Evolutionary conservation across 2,329 filamentous ascomycete species (phyloP), one percentile per base, ranked within the genome.

Genomic region (Pseudophaeomoniella oleicola): DNA sequence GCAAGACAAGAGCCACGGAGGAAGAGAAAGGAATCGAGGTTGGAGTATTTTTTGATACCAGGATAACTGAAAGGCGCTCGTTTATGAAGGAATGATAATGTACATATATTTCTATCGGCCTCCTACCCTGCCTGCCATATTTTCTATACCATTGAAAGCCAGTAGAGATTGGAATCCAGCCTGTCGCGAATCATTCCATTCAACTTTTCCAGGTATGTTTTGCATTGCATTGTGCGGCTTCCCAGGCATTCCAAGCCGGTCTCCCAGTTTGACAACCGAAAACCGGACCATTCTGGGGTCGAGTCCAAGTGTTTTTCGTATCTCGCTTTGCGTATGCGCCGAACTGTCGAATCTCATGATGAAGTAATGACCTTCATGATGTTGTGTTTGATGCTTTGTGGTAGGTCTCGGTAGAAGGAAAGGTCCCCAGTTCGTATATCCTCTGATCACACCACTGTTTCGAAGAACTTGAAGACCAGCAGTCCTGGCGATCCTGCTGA

Each of bases 301-400:
- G 47, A 93, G 68, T 35, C 75, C 72, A 46, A 98, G 69, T 13
- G 82, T 88, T 42, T 70, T 71, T 42, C 79, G 72, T 30, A 98
- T 72, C 31, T 76, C 68, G 46, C 81, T 65, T 60, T 96, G 88
- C 5, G 82, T 78, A 35, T 66, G 59, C 5, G 77, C 73, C 41
- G 78, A 81, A 39, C 80, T 66, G 58, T 98, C 90, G 68, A 94
- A 98, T 50, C 90, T 83, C 81, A 98, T 83, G 53, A 93, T 81
- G 60, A 98, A 98, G 71, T 98, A 93, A 66, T 96, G 87, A 38
- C 90, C 90, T 48, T 77, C 72, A 45, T 74, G 74, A 70, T 96
- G 81, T 46, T 76, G 77, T 49, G 81, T 76, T 63, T 94, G 86
- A 60, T 92, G 79, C 54, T 80, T 79, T 43, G 77, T 78, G 40